A percentile compares a stretch with the other conserved stretches of the same genome.
Evolutionary conservation across 2,329 filamentous ascomycete genomes (phyloP).

Genomic region (Aspergillus quadrilineatus): DNA sequence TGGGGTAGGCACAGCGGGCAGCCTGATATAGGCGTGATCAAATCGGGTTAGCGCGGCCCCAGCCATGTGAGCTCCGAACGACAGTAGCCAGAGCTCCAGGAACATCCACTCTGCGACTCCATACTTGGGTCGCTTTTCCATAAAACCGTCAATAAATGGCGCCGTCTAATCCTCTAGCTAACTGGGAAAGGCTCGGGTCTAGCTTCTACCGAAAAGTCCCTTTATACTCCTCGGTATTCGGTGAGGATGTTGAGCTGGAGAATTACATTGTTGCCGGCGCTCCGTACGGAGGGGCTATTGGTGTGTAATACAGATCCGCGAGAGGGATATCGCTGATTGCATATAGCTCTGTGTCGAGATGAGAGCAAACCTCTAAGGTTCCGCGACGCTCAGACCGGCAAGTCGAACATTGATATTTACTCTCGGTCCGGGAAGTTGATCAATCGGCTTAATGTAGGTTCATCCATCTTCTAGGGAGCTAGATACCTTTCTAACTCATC

Average conservation of each 20-base stretch:
- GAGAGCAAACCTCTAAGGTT: conserved; percentile 80
- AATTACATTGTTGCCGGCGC: conserved; percentile 90
- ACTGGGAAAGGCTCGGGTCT: conserved; percentile 92
- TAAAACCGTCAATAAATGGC: conserved; percentile 37
- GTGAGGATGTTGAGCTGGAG: conserved; percentile 89
- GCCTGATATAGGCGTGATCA: neutral
- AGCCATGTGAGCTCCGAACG: conserved; percentile 19
- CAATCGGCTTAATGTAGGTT: conserved; percentile 65
- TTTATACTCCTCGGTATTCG: conserved; percentile 90
- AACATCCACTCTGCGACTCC: neutral
- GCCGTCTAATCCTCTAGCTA: conserved; percentile 68
- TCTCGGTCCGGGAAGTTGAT: conserved; percentile 88
- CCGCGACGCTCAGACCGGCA: conserved; percentile 67
- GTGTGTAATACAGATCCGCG: conserved; percentile 47
- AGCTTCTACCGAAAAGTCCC: conserved; percentile 94
- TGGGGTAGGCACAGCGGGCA: neutral
- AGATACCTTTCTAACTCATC: neutral
- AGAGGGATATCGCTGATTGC: conserved; percentile 11
- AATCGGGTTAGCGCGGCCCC: conserved; percentile 15
- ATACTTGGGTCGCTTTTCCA: neutral
- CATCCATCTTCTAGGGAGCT: neutral
- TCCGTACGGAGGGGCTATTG: conserved; percentile 88
- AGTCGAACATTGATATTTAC: conserved; percentile 89
- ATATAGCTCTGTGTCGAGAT: conserved; percentile 81
- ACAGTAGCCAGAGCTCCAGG: conserved; percentile 11